A percentile compares a stretch with the other conserved stretches of the same genome.
These are phyloP conservation scores for Galeopsis tetrahit DNA, from an alignment of 257 asterid genomes.

Conservation along the genomic window DNA sequence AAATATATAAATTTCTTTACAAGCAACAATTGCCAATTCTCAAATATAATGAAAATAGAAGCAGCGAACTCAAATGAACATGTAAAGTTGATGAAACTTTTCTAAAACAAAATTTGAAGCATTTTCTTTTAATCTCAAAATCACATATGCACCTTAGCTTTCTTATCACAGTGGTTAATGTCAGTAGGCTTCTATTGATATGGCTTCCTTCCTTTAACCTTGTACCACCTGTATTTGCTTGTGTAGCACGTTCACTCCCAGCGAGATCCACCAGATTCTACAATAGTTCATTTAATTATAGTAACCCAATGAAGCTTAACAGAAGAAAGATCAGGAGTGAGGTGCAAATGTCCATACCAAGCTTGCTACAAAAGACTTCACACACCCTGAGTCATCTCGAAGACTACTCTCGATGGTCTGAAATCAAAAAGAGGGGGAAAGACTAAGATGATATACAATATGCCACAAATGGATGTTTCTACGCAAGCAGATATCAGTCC, in stretches of 20 bases:
- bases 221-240: constrained; percentile 80
- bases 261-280: constrained; percentile 99
- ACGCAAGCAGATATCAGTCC: constrained; percentile 15
- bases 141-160: constrained; percentile 69
- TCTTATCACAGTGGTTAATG: constrained; percentile 92
- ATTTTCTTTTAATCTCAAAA: constrained; percentile 17
- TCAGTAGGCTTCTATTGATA: constrained; percentile 85
- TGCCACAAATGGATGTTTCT: constrained; percentile 17
- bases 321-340: constrained; percentile 22
- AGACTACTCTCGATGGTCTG: constrained; percentile 87
- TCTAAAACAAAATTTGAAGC: background rate
- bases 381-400: constrained; percentile 70
- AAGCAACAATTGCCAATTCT: too few species aligned
- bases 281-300: constrained; percentile 26
- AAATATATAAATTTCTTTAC: too few species aligned
- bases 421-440: constrained; percentile 20
- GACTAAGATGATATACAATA: background rate
- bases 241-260: constrained; percentile 91
- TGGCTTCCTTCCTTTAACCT: constrained; percentile 99
- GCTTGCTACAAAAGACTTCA: constrained; percentile 80
- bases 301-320: constrained; percentile 12
- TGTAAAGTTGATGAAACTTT: background rate
- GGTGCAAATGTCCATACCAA: constrained; percentile 60
- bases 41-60: background rate
- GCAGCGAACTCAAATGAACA: constrained; percentile 10